Evolutionary conservation across 345 rosid genomes (phyloP), one percentile per base, ranked within the genome.

Genomic region (Aquilaria yunnanensis): DNA sequence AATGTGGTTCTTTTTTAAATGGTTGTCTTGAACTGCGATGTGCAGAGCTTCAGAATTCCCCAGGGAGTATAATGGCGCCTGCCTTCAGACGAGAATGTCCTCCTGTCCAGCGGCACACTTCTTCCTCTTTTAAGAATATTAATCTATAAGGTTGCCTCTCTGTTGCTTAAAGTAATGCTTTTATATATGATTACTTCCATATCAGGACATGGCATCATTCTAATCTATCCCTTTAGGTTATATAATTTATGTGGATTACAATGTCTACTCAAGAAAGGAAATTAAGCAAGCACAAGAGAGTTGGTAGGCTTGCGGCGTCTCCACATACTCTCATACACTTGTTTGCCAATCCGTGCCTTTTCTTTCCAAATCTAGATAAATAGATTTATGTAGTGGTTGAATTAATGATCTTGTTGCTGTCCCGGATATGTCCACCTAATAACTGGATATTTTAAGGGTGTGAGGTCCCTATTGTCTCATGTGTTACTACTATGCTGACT

Each of bases 81-180:
- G 92, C 64, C 78, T 86, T 63, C 92, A 86, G 64, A 83, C 83
- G 92, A 76, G 89, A 74, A 74, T 86, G 81, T 86, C 92, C 12
- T 86, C 83, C 67, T 80, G 89, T 74, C 85, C 92, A 29, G 85
- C 84, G 60, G 92, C 92, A 1, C 84, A 78, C 66, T 66, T 86
- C 43, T 81, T 86, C 69, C 83, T 84, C 47, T 86, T 86, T 67
- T 86, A 51, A 75, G 89, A 63, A 80, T 86, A 68, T 68, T 86
- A 41, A 82, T 86, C 54, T 86, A 83, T 69, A 83, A 83, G 92
- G 92, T 80, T 46, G 51, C 3, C 37, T 32, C 23, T 62, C 29
- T 45, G 14, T 49, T 70, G 14, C 53, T 1, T 46, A 12, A 12
- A 23, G 23, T 23, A 1, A 23, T 23, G 23, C 23, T 23, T 23